Evolutionary conservation across 2,329 filamentous ascomycete genomes (phyloP).

Genomic region (Coniella vitis): DNA sequence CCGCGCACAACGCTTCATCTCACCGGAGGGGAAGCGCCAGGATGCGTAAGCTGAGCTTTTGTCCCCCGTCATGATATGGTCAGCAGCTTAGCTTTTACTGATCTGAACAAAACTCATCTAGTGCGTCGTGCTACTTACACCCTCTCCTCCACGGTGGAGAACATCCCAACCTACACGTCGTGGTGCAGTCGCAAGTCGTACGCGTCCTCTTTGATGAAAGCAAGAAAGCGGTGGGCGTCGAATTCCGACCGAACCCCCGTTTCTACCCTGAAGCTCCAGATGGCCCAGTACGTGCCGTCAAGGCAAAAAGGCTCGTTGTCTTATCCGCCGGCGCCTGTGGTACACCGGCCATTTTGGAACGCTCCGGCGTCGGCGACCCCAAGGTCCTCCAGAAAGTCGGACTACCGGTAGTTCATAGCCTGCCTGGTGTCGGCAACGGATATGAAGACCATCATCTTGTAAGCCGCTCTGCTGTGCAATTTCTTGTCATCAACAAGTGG

Average conservation of each 20-base stretch:
- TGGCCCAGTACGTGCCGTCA: constrained; percentile 27
- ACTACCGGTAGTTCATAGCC: constrained; percentile 38
- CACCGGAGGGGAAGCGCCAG: constrained; percentile 41
- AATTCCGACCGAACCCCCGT: constrained; percentile 37
- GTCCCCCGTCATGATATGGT: too few species aligned
- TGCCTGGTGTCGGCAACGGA: too few species aligned
- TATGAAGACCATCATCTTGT: too few species aligned
- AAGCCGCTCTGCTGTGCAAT: too few species aligned
- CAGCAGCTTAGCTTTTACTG: too few species aligned
- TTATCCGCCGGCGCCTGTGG: constrained; percentile 32
- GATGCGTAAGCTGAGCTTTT: constrained; percentile 37
- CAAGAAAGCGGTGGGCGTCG: constrained; percentile 41
- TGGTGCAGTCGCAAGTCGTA: constrained; percentile 44
- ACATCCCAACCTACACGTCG: constrained; percentile 46
- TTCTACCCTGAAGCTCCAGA: constrained; percentile 23
- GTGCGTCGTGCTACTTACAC: too few species aligned
- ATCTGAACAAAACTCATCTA: too few species aligned
- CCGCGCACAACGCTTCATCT: constrained; percentile 16
- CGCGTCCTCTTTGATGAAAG: constrained; percentile 41
- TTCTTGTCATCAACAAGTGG: too few species aligned
- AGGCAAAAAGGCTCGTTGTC: constrained; percentile 42
- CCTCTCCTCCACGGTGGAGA: constrained; percentile 38
- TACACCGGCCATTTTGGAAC: constrained; percentile 39
- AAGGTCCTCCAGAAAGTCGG: constrained; percentile 37
- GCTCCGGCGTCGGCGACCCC: constrained; percentile 41